These are phyloP conservation scores for Circinella minor DNA, from an alignment of 371 early-diverging fungal species.

Conservation along the genomic window DNA sequence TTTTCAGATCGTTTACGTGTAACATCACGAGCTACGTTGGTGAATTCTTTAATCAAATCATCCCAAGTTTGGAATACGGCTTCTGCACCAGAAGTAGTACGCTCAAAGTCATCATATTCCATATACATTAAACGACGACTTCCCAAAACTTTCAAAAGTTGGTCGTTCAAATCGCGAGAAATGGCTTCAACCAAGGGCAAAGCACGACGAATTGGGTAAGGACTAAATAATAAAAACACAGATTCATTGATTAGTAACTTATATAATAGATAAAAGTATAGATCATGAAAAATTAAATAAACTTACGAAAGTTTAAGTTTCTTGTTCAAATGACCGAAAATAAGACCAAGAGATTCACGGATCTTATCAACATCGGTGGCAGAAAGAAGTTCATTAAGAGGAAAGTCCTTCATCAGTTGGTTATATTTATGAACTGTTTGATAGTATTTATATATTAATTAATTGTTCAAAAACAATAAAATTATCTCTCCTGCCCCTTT, in stretches of 20 bases:
- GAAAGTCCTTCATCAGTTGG: constrained; percentile 98
- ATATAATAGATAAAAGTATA: too few species aligned
- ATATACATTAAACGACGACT: constrained; percentile 93
- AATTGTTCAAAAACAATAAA: too few species aligned
- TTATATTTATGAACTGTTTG: constrained; percentile 89
- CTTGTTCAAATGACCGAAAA: constrained; percentile 96
- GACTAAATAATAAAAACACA: constrained; percentile 37
- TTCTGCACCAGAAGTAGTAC: constrained; percentile 82
- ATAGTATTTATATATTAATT: not conserved
- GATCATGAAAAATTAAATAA: not conserved
- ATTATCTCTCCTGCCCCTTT: too few species aligned
- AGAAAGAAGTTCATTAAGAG: constrained; percentile 93
- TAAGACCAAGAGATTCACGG: constrained; percentile 76
- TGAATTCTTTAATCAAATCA: constrained; percentile 93
- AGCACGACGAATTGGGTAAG: constrained; percentile 95
- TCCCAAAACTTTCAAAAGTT: constrained; percentile 86
- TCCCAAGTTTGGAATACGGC: constrained; percentile 95
- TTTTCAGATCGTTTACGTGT: constrained; percentile 92
- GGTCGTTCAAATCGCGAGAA: constrained; percentile 92
- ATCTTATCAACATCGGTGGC: constrained; percentile 92
- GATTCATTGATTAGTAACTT: not conserved
- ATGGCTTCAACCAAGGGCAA: constrained; percentile 95
- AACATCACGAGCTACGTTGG: constrained; percentile 93
- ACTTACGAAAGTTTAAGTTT: constrained; percentile 90
- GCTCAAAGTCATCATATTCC: constrained; percentile 87